Evolutionary conservation across 176 grass and related monocot species (phyloP), one percentile per base, ranked within the genome.

Genomic region (maize (Zea mays)): DNA sequence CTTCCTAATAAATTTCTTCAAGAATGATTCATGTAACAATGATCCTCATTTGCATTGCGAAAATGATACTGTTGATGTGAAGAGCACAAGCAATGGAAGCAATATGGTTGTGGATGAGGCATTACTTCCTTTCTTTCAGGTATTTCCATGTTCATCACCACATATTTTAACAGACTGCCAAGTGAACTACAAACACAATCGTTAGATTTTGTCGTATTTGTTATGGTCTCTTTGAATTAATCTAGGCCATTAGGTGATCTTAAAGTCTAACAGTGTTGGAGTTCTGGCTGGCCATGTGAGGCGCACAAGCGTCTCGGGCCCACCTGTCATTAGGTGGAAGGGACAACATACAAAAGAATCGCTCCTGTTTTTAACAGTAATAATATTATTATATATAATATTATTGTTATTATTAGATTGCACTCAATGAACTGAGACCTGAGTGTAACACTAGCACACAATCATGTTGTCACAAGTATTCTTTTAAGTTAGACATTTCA

Each of bases 61-160:
- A 52, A 82, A 72, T 86, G 84, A 91, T 68, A 85, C 76, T 51
- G 37, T 61, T 70, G 55, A 52, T 50, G 78, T 46, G 12, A 79
- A 81, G n/a, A 85, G 57, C 46, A 88, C 71, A 78, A 85, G 37
- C 36, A 90, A 62, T 67, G 81, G 48, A 71, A 85, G 85, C 63
- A 73, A 85, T 67, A 67, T 74, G 75, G 83, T 99, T 69, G 87
- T 78, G 35, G 92, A 90, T 58, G 96, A 95, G 83, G 92, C 96
- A 59, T 76, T 99, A 44, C 96, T 99, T 85, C 96, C 96, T 72
- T 99, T 99, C 72, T 99, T 99, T 85, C 96, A 99, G 96, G 96
- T 92, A 82, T 84, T 74, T 82, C 62, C n/a, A 64, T 65, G 80
- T 85, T 81, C 40, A 64, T 59, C 37, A 15, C 44, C 78, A 70